Conservation (phyloP, 2,329 filamentous ascomycete genomes). For the Xylaria sp. region DNA sequence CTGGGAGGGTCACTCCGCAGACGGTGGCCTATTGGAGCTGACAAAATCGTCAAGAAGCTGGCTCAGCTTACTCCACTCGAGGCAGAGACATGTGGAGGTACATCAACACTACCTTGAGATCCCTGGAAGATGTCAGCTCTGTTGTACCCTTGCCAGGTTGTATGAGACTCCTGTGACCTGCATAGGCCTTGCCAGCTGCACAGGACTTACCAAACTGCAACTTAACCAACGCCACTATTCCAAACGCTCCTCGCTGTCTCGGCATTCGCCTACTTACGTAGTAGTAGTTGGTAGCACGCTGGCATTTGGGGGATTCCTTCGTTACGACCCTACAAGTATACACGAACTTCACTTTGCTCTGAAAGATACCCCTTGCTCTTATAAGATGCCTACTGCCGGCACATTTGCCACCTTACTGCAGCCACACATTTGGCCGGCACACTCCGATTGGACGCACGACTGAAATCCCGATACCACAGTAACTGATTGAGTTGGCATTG, state of each 20-base stretch:
- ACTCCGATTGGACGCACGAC: neutral
- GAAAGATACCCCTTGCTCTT: neutral
- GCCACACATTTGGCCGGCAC: neutral
- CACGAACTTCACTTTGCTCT: too few species aligned
- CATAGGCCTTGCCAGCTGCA: neutral
- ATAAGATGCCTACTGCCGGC: neutral
- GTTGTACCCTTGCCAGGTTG: neutral
- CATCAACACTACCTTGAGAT: neutral
- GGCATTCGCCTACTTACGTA: neutral
- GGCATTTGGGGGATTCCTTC: neutral
- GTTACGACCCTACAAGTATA: too few species aligned
- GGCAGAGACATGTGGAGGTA: neutral
- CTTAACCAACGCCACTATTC: neutral
- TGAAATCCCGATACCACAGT: neutral
- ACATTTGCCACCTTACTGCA: neutral
- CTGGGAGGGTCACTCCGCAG: neutral
- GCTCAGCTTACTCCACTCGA: conserved; percentile 1
- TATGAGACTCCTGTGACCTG: neutral
- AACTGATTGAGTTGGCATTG: neutral
- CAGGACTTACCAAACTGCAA: neutral
- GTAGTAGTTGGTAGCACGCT: neutral
- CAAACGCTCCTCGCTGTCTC: neutral
- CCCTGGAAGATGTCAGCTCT: neutral
- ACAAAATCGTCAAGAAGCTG: neutral
- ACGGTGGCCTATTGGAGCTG: neutral